A percentile compares a stretch with the other conserved stretches of the same genome.
Conservation (phyloP, 2,329 filamentous ascomycete species). For the Cladosporium austrohemisphaericum region DNA sequence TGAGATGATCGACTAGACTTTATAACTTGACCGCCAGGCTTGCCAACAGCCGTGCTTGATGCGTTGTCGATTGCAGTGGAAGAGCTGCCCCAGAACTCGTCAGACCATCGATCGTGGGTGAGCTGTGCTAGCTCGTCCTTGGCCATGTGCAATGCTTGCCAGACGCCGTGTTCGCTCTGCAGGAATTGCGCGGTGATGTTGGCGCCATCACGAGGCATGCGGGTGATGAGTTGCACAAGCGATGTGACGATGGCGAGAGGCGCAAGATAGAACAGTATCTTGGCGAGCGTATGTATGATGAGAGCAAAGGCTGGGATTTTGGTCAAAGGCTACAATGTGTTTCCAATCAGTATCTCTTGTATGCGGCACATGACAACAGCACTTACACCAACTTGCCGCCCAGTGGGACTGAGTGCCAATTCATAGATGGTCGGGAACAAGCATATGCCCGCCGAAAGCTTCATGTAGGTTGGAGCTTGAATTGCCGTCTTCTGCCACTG, state of each 20-base stretch:
- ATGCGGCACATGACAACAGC: not conserved
- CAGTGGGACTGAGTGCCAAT: conserved; percentile 43
- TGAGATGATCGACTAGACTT: not conserved
- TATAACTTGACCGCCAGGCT: not conserved
- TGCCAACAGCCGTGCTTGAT: not conserved
- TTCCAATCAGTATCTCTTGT: not conserved
- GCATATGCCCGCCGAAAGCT: conserved; percentile 34
- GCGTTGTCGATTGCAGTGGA: not conserved
- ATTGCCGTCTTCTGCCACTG: conserved; percentile 21
- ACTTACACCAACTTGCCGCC: conserved; percentile 39
- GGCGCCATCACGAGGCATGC: conserved; percentile 42
- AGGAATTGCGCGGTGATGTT: conserved; percentile 50
- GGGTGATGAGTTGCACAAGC: conserved; percentile 43
- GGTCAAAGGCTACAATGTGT: conserved; percentile 16
- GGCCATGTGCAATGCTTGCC: conserved; percentile 57
- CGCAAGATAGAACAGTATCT: conserved; percentile 40
- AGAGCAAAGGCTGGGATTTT: conserved; percentile 35
- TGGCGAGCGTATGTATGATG: conserved; percentile 23
- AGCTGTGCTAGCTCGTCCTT: conserved; percentile 57
- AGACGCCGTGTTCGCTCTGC: conserved; percentile 46
- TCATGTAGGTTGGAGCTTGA: conserved; percentile 1
- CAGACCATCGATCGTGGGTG: conserved; percentile 54
- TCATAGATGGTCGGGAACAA: conserved; percentile 48
- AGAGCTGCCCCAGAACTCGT: conserved; percentile 55
- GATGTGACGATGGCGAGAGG: conserved; percentile 39